Evolutionary conservation across 768 basidiomycete species (phyloP).

Genomic region (Cubamyces sp.): DNA sequence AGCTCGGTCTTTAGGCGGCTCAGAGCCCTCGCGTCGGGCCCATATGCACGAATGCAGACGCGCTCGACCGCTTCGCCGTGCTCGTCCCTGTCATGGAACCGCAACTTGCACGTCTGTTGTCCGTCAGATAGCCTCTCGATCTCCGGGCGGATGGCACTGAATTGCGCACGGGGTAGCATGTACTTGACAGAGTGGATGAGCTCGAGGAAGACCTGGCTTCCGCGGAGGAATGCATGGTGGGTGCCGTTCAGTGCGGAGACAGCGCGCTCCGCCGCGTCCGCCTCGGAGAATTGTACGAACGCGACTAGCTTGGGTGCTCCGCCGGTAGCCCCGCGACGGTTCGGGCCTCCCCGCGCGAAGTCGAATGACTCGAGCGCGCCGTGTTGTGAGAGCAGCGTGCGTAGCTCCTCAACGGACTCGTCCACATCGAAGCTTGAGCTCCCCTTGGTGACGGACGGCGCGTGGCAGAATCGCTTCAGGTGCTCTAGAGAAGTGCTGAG

Average conservation of each 20-base stretch:
- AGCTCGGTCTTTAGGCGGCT: conserved; percentile 42
- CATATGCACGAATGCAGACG: conserved; percentile 45
- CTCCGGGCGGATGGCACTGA: conserved; percentile 41
- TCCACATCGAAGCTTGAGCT: conserved; percentile 40
- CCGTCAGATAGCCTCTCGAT: conserved; percentile 40
- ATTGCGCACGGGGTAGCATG: conserved; percentile 38
- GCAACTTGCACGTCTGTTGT: conserved; percentile 40
- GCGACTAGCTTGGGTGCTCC: conserved; percentile 41
- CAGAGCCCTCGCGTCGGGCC: conserved; percentile 41
- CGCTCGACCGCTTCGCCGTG: conserved; percentile 32
- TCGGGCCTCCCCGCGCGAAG: conserved; percentile 18
- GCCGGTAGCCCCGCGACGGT: conserved; percentile 23
- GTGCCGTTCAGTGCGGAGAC: conserved; percentile 31
- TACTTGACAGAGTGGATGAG: conserved; percentile 47
- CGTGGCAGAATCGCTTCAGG: conserved; percentile 39
- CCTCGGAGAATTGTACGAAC: conserved; percentile 45
- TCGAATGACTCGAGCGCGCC: conserved; percentile 48
- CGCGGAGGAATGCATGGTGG: conserved; percentile 43
- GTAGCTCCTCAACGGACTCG: conserved; percentile 39
- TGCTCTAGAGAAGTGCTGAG: conserved; percentile 36
- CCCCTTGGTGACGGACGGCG: conserved; percentile 33
- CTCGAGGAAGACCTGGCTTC: conserved; percentile 42
- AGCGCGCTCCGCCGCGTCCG: conserved; percentile 40
- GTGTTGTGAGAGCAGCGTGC: conserved; percentile 38
- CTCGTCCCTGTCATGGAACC: conserved; percentile 34